Evolutionary conservation across 2,329 filamentous ascomycete genomes (phyloP).

Genomic region (Penicillium sp.): DNA sequence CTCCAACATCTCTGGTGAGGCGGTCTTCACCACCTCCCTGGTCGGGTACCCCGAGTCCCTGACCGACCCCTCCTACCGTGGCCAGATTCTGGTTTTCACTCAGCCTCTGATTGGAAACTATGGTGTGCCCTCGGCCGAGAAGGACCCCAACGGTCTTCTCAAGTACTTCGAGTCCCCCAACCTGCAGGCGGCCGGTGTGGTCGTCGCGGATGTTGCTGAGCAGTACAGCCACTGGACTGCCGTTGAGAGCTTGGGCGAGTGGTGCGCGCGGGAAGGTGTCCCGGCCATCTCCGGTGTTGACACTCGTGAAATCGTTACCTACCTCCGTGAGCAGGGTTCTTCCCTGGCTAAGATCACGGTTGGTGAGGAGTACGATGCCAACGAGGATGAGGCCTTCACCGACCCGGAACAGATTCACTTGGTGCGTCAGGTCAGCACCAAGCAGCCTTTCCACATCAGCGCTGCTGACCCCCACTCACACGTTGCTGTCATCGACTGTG

Average conservation of each 20-base stretch:
- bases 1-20: constrained; percentile 95
- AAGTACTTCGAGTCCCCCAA: constrained; percentile 99
- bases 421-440: constrained; percentile 95
- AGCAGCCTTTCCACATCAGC: constrained; percentile 94
- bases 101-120: constrained; percentile 99
- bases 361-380: constrained; percentile 97
- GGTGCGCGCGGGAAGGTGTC: constrained; percentile 95
- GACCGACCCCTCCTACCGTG: constrained; percentile 72
- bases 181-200: constrained; percentile 93
- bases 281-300: constrained; percentile 97
- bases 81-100: constrained; percentile 96
- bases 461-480: constrained; percentile 83
- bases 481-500: constrained; percentile 94
- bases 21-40: constrained; percentile 96
- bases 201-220: constrained; percentile 91
- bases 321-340: constrained; percentile 93
- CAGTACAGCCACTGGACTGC: constrained; percentile 99
- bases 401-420: constrained; percentile 97
- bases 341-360: constrained; percentile 93
- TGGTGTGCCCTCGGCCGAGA: constrained; percentile 84
- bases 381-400: constrained; percentile 94
- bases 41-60: constrained; percentile 95
- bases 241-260: constrained; percentile 88
- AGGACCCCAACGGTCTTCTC: constrained; percentile 87
- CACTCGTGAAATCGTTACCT: constrained; percentile 94